These are phyloP conservation scores for Nannizziopsis barbatae DNA, from an alignment of 2,329 filamentous ascomycete species.

Conservation along the genomic window DNA sequence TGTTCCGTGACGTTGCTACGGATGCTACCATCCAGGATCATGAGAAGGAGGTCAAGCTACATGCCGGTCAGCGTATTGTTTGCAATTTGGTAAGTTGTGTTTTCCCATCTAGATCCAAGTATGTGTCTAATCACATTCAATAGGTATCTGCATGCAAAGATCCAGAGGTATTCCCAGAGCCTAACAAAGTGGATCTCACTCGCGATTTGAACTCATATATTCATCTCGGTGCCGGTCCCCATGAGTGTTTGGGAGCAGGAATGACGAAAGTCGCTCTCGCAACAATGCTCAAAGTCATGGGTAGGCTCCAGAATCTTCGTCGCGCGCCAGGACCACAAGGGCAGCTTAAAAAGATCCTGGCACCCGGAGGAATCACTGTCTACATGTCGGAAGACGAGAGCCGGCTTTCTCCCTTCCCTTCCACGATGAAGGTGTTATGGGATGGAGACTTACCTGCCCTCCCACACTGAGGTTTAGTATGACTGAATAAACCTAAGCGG, in stretches of 20 bases:
- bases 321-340: slow-evolving; percentile 40
- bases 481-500: neutral
- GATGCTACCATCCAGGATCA: slow-evolving; percentile 27
- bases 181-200: slow-evolving; percentile 35
- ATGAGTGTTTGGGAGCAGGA: slow-evolving; percentile 38
- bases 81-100: slow-evolving; percentile 28
- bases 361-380: slow-evolving; percentile 31
- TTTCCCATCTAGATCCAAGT: slow-evolving; percentile 25
- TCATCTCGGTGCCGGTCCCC: slow-evolving; percentile 38
- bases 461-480: neutral
- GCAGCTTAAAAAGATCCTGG: slow-evolving; percentile 33
- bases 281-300: slow-evolving; percentile 35
- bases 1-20: slow-evolving; percentile 28
- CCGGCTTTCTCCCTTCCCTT: slow-evolving; percentile 34
- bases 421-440: slow-evolving; percentile 37
- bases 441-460: slow-evolving; percentile 28
- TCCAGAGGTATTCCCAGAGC: slow-evolving; percentile 28
- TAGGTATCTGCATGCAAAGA: slow-evolving; percentile 31
- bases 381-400: slow-evolving; percentile 38
- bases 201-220: slow-evolving; percentile 34
- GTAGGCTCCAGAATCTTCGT: slow-evolving; percentile 37
- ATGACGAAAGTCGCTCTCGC: slow-evolving; percentile 32
- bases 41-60: slow-evolving; percentile 24
- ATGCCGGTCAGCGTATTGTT: slow-evolving; percentile 27
- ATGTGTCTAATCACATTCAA: slow-evolving; percentile 29